phyloP scores from a whole-genome alignment of 23 red algal genomes.

The Cyanidiococcus yangmingshanensis region DNA sequence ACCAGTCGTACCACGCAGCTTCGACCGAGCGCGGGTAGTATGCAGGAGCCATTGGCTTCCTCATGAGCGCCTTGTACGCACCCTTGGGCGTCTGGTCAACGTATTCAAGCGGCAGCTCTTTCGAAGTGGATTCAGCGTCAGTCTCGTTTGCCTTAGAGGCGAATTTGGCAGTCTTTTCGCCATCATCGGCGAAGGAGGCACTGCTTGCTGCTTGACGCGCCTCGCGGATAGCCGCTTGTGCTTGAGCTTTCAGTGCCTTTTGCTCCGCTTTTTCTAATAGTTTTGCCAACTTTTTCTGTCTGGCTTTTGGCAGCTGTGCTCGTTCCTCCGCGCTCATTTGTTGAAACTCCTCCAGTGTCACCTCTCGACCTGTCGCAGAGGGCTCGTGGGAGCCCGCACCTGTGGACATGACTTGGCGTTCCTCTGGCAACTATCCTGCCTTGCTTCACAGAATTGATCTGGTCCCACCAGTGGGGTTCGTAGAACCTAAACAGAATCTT shows the following conservation, averaged over 20 bases:
- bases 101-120: conserved; percentile 16
- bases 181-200: background rate
- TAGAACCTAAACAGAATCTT: no score
- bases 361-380: conserved; percentile 8
- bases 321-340: conserved; percentile 35
- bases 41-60: conserved; percentile 49
- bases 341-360: conserved; percentile 25
- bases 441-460: no score
- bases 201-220: background rate
- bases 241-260: conserved; percentile 25
- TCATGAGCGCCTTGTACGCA: conserved; percentile 54
- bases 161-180: background rate
- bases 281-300: conserved; percentile 49
- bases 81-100: conserved; percentile 63
- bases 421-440: no score
- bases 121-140: background rate
- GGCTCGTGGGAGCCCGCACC: no score
- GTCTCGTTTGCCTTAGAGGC: background rate
- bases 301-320: conserved; percentile 29
- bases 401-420: no score
- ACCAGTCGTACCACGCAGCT: conserved; percentile 96
- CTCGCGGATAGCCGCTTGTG: background rate
- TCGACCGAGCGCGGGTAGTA: conserved; percentile 80
- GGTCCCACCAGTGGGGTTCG: no score
- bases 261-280: conserved; percentile 22